A percentile compares a stretch with the other conserved stretches of the same genome.
Conservation (phyloP, 2,329 filamentous ascomycete species). For the Botrytis tulipae region DNA sequence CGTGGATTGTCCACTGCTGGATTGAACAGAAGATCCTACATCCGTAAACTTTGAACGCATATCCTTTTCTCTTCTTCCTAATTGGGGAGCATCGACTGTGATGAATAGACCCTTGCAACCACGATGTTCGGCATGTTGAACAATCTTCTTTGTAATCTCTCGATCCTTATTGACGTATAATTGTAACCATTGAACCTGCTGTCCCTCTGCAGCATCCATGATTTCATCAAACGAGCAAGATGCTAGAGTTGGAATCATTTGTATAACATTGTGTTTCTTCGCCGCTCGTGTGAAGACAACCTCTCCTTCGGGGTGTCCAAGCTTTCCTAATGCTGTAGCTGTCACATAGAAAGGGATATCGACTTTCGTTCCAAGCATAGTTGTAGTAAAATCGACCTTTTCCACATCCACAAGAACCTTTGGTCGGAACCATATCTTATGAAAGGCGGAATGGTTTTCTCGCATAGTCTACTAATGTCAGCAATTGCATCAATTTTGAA, state of each 20-base stretch:
- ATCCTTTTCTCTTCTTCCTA: slow-evolving; percentile 93
- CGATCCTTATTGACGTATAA: slow-evolving; percentile 95
- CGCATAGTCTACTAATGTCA: slow-evolving; percentile 68
- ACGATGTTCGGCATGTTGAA: slow-evolving; percentile 84
- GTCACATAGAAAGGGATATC: slow-evolving; percentile 94
- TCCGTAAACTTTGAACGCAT: slow-evolving; percentile 94
- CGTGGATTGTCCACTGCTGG: slow-evolving; percentile 61
- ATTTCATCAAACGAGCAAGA: slow-evolving; percentile 99
- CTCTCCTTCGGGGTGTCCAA: slow-evolving; percentile 91
- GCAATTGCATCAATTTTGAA: slow-evolving; percentile 13
- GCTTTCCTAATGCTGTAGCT: slow-evolving; percentile 90
- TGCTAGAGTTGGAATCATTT: slow-evolving; percentile 98
- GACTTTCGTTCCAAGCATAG: slow-evolving; percentile 85
- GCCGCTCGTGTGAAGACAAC: slow-evolving; percentile 85
- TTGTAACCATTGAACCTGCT: slow-evolving; percentile 94
- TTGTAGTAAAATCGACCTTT: slow-evolving; percentile 80
- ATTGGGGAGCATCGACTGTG: slow-evolving; percentile 94
- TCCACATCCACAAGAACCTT: slow-evolving; percentile 86
- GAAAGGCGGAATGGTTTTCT: slow-evolving; percentile 93
- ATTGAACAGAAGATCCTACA: slow-evolving; percentile 77
- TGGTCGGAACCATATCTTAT: slow-evolving; percentile 97
- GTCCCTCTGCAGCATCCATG: slow-evolving; percentile 73
- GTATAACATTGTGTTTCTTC: slow-evolving; percentile 81
- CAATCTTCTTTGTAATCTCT: slow-evolving; percentile 82
- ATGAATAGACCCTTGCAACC: slow-evolving; percentile 97